phyloP scores from a whole-genome alignment of 208 protist species.

The Leishmania amazonensis region DNA sequence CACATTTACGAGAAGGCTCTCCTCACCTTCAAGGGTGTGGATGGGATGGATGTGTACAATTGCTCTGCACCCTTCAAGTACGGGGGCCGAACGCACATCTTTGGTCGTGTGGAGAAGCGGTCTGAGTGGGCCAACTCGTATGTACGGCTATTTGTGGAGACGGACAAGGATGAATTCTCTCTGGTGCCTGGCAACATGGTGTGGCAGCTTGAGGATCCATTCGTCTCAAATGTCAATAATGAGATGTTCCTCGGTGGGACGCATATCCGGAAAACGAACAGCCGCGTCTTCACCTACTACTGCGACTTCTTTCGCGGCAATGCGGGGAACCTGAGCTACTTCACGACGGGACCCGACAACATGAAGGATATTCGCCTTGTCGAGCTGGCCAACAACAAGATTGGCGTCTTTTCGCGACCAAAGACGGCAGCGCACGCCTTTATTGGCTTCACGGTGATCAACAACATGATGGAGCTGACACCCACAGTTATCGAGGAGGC shows the following conservation, averaged over 20 bases:
- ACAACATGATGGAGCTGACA: conserved; percentile 40
- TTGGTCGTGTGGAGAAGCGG: conserved; percentile 59
- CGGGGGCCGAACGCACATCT: conserved; percentile 55
- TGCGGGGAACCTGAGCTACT: conserved; percentile 42
- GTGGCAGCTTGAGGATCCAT: conserved; percentile 58
- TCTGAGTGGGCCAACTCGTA: conserved; percentile 63
- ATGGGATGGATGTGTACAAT: conserved; percentile 74
- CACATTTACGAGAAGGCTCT: conserved; percentile 49
- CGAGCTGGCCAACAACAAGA: conserved; percentile 42
- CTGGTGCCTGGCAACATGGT: conserved; percentile 33
- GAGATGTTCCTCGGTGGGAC: conserved; percentile 60
- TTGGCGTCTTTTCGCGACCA: conserved; percentile 54
- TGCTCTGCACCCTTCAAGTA: conserved; percentile 66
- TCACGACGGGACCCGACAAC: conserved; percentile 55
- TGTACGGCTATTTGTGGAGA: conserved; percentile 57
- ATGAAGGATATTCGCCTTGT: conserved; percentile 65
- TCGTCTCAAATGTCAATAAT: conserved; percentile 42
- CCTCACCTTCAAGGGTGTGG: conserved; percentile 65
- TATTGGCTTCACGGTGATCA: conserved; percentile 55
- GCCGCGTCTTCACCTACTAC: conserved; percentile 48
- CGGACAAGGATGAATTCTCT: conserved; percentile 62
- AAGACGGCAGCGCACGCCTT: conserved; percentile 29
- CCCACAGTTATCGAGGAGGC: conserved; percentile 30
- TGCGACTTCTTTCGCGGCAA: conserved; percentile 53
- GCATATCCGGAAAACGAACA: conserved; percentile 50